Evolutionary conservation across 2,329 filamentous ascomycete species (phyloP).

Genomic region (Ophiosphaerella korrae): DNA sequence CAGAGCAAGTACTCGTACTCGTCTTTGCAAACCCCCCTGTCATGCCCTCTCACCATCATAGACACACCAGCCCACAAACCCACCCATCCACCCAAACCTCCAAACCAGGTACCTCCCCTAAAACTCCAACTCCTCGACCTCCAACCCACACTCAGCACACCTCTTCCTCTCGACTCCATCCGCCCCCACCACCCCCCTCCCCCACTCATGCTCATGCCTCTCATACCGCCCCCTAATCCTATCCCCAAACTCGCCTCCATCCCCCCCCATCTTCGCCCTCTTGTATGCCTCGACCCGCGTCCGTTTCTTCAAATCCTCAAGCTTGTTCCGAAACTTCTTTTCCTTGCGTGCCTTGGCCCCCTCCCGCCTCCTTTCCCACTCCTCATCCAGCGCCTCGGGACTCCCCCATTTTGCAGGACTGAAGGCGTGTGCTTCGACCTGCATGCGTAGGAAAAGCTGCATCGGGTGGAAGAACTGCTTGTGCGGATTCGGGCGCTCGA

Average conservation of each 20-base stretch:
- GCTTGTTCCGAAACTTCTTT: constrained; percentile 86
- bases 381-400: constrained; percentile 80
- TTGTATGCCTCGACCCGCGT: constrained; percentile 90
- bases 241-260: constrained; percentile 70
- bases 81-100: too few relatives aligned
- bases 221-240: constrained; percentile 65
- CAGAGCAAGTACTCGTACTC: too few relatives aligned
- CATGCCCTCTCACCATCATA: too few relatives aligned
- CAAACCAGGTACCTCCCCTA: constrained; percentile 29
- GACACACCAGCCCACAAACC: not conserved
- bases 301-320: constrained; percentile 89
- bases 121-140: constrained; percentile 69
- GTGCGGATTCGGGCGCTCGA: constrained; percentile 90
- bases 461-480: constrained; percentile 98
- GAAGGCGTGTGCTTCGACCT: constrained; percentile 94
- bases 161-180: constrained; percentile 80
- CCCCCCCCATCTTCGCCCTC: constrained; percentile 55
- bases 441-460: constrained; percentile 93
- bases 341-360: constrained; percentile 88
- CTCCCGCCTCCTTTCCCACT: constrained; percentile 78
- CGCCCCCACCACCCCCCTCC: constrained; percentile 61
- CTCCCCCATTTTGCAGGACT: constrained; percentile 85
- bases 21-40: too few relatives aligned
- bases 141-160: constrained; percentile 69
- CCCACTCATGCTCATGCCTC: constrained; percentile 90